Conservation (phyloP, 2,329 filamentous ascomycete genomes). For the Phialemoniopsis sp. region DNA sequence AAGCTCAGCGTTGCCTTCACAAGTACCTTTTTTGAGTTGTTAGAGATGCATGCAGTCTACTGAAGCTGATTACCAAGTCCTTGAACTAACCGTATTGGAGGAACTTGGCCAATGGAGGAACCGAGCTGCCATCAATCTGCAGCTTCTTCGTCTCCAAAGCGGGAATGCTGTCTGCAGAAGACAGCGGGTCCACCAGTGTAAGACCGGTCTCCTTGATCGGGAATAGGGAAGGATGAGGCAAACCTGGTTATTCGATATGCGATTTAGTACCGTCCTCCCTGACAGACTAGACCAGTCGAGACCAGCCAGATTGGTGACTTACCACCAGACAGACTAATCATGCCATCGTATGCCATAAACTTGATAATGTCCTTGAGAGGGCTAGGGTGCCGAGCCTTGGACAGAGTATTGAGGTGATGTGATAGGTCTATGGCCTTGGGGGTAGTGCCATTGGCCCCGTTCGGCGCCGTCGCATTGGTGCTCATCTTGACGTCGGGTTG, state of each 20-base stretch:
- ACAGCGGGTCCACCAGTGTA: conserved; percentile 6
- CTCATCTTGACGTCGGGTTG: no score
- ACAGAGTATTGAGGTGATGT: conserved; percentile 23
- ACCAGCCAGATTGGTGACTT: background rate
- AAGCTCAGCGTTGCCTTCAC: conserved; percentile 4
- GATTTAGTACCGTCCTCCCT: no score
- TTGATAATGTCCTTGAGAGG: conserved; percentile 26
- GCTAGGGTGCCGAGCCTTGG: conserved; percentile 20
- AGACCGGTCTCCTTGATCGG: conserved; percentile 13
- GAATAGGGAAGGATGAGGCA: conserved; percentile 21
- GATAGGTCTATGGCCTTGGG: conserved; percentile 13
- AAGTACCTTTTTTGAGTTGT: conserved; percentile 3
- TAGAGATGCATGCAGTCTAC: no score
- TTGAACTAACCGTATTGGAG: conserved; percentile 7
- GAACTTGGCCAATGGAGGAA: background rate
- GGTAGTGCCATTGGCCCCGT: background rate
- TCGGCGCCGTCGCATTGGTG: no score
- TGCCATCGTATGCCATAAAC: conserved; percentile 25
- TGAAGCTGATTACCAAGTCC: background rate
- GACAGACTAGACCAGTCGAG: background rate
- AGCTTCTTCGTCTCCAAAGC: background rate
- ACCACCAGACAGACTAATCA: conserved; percentile 25
- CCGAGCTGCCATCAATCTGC: background rate
- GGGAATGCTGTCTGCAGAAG: background rate
- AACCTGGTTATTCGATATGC: conserved; percentile 8